Conservation (phyloP, 805 yeast genomes). For the Pichia paraexigua region DNA sequence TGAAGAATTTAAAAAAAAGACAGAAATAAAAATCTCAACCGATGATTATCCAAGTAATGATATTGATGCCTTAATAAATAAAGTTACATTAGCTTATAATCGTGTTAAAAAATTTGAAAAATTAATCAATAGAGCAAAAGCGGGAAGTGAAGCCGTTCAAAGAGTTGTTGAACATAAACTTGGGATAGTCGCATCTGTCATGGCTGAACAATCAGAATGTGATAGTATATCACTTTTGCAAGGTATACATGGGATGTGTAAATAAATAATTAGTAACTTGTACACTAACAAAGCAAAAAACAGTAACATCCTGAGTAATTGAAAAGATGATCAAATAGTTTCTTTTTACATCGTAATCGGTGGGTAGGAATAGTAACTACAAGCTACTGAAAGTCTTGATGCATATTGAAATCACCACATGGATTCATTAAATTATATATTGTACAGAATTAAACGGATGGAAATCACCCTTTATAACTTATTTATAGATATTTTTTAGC, state of each 20-base stretch:
- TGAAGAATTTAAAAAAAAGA: neutral
- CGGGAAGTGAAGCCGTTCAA: slow-evolving; percentile 18
- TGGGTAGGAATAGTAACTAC: too few relatives aligned
- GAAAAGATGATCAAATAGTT: too few relatives aligned
- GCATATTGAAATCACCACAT: too few relatives aligned
- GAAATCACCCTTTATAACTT: too few relatives aligned
- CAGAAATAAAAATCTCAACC: neutral
- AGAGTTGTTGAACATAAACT: slow-evolving; percentile 17
- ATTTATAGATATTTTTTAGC: slow-evolving; percentile 67
- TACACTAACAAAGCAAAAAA: too few relatives aligned
- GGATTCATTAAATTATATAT: too few relatives aligned
- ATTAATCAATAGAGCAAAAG: slow-evolving; percentile 24
- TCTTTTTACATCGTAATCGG: too few relatives aligned
- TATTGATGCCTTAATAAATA: slow-evolving; percentile 7
- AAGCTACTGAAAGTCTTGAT: too few relatives aligned
- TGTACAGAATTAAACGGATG: too few relatives aligned
- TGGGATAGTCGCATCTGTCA: slow-evolving; percentile 6
- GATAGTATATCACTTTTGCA: neutral
- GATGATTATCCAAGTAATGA: neutral
- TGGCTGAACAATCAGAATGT: neutral
- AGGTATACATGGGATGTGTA: neutral
- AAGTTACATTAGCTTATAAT: slow-evolving; percentile 1
- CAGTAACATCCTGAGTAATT: too few relatives aligned
- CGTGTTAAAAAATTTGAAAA: slow-evolving; percentile 26
- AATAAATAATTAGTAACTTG: neutral